Evolutionary conservation across 1,284 basidiomycete species (phyloP), one percentile per base, ranked within the genome.

Genomic region (Afroboletus lepidellus): DNA sequence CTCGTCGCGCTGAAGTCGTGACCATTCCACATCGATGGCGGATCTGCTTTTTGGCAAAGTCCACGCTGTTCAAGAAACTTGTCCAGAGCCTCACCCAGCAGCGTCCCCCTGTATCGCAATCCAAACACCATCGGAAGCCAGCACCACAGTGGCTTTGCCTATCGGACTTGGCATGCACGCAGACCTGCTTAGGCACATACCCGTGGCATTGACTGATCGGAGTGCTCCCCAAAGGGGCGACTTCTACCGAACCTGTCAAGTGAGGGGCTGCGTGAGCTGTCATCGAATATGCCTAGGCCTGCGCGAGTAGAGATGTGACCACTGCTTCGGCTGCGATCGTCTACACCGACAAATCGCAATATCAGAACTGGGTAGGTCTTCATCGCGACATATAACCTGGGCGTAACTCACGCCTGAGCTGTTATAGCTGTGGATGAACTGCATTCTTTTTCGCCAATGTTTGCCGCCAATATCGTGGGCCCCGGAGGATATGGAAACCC

Each of bases 21-120:
- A 83, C 77, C 27, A 78, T 87, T 45, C 82, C 83, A 3, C 72
- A 85, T 58, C 71, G 77, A 24, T 18, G 83, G n/a, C 77, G 76
- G 45, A 69, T 92, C 20, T 84, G 84, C 56, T 92, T 88, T 71
- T 93, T 87, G 86, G 86, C 85, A 7, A 84, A 36, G 34, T 36
- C 34, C 34, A 20, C 18, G 12, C 34, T 91, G 62, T 91, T 30
- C 27, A 23, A 72, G 45, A 81, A 85, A 59, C 81, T 60, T 84
- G 6, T 66, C 76, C 1, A 73, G 78, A 2, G 76, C 72, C 2
- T 84, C 85, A 42, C 82, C 85, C 0, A 88, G 88, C 5, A 85
- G 87, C 57, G 87, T 92, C 52, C 85, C 87, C 23, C 89, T 93
- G 23, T 78, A 84, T 57, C 73, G 90, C 27, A 84, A 81, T 47